These are phyloP conservation scores for Boechera divaricarpa DNA, from an alignment of 345 rosid genomes.

Conservation along the genomic window DNA sequence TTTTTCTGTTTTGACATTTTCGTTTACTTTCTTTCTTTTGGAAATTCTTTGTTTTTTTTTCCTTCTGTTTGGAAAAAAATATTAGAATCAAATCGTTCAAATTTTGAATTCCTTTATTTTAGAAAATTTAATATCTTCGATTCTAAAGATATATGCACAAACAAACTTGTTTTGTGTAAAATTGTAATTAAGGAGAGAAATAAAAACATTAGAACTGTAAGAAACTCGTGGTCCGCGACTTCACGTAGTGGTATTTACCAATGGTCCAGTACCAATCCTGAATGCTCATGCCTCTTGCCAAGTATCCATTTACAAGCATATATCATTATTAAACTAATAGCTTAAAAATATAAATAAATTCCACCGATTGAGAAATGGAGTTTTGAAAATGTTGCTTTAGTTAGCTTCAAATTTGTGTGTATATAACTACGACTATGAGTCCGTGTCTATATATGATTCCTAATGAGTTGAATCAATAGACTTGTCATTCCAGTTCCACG, in stretches of 20 bases:
- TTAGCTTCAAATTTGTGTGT: background rate
- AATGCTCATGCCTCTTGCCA: background rate
- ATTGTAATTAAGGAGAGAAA: too few species aligned
- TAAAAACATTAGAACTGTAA: background rate
- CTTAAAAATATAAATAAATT: background rate
- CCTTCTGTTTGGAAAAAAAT: background rate
- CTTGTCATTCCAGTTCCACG: constrained; percentile 30
- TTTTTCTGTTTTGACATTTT: background rate
- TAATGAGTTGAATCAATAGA: constrained; percentile 12
- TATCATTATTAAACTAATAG: background rate
- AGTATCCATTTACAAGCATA: background rate
- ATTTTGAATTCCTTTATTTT: background rate
- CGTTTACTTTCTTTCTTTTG: constrained; percentile 14
- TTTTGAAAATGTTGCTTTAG: background rate
- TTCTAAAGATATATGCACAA: background rate
- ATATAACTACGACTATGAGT: too few species aligned
- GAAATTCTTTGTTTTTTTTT: background rate
- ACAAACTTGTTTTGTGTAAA: too few species aligned
- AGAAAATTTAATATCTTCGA: background rate
- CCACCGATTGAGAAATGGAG: background rate
- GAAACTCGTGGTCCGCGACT: background rate
- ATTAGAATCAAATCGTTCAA: background rate
- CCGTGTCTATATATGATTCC: background rate
- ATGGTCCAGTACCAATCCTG: background rate
- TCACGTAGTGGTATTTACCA: background rate